Evolutionary conservation across 2,329 filamentous ascomycete genomes (phyloP).

Genomic region (Aureobasidium namibiae): DNA sequence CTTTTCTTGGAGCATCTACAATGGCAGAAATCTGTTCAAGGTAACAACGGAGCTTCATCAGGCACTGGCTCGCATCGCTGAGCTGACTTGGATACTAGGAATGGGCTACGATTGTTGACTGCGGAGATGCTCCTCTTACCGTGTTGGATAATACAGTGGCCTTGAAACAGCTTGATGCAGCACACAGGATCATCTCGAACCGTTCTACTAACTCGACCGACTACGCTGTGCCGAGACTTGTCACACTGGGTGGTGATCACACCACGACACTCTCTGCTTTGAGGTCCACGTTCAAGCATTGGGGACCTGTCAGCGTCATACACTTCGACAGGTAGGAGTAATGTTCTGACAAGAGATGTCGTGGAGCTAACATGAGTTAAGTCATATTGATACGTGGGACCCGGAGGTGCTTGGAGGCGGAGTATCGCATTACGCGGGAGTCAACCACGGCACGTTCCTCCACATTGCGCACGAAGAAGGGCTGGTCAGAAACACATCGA

Average conservation of each 20-base stretch:
- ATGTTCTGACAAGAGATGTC: too few species aligned
- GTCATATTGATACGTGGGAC: slow-evolving; percentile 49
- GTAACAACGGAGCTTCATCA: background rate
- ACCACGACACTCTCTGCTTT: slow-evolving; percentile 47
- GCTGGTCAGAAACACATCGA: slow-evolving; percentile 49
- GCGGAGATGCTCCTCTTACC: slow-evolving; percentile 45
- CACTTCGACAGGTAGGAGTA: slow-evolving; percentile 40
- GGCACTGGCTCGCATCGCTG: background rate
- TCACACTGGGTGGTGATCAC: slow-evolving; percentile 49
- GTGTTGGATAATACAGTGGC: slow-evolving; percentile 45
- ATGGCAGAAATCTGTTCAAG: slow-evolving; percentile 35
- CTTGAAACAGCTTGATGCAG: slow-evolving; percentile 43
- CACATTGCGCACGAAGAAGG: slow-evolving; percentile 56
- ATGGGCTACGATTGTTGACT: slow-evolving; percentile 48
- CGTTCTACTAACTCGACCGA: slow-evolving; percentile 34
- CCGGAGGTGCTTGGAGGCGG: slow-evolving; percentile 48
- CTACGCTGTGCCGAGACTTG: slow-evolving; percentile 41
- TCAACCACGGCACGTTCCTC: slow-evolving; percentile 56
- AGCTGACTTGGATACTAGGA: slow-evolving; percentile 18
- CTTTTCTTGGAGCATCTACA: slow-evolving; percentile 41
- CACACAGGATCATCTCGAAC: slow-evolving; percentile 43
- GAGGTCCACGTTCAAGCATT: slow-evolving; percentile 41
- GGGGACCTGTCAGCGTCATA: slow-evolving; percentile 49
- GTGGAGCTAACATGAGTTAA: slow-evolving; percentile 16
- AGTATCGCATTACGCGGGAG: slow-evolving; percentile 51